phyloP scores from a whole-genome alignment of 176 grass and related monocot species.

The Aegilops umbellulata region DNA sequence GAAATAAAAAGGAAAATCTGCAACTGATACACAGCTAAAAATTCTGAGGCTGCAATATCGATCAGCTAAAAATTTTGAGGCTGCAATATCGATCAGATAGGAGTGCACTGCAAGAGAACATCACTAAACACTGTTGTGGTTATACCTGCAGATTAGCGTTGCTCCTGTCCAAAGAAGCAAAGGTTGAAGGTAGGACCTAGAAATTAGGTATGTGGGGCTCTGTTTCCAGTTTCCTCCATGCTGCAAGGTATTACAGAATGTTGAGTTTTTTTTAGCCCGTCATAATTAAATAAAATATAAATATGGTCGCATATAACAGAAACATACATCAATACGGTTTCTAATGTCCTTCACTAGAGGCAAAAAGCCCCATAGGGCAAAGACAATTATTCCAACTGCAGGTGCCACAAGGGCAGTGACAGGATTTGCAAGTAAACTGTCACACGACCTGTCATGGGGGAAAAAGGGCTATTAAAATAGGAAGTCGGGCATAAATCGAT shows the following conservation, averaged over 20 bases:
- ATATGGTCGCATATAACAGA: slow-evolving; percentile 13
- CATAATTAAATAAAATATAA: neutral
- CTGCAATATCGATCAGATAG: slow-evolving; percentile 9
- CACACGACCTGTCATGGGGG: slow-evolving; percentile 59
- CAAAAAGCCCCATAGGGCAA: slow-evolving; percentile 80
- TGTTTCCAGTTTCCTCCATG: slow-evolving; percentile 89
- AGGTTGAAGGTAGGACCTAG: slow-evolving; percentile 84
- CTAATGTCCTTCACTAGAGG: slow-evolving; percentile 73
- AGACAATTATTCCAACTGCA: slow-evolving; percentile 81
- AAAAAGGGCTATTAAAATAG: slow-evolving; percentile 11
- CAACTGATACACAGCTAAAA: neutral
- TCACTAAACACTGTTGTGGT: neutral
- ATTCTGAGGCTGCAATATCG: neutral
- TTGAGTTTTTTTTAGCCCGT: slow-evolving; percentile 22
- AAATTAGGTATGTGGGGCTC: slow-evolving; percentile 82
- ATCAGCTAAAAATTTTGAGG: neutral
- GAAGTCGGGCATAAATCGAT: neutral
- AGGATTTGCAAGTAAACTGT: slow-evolving; percentile 57
- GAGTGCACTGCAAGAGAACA: neutral
- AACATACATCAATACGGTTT: slow-evolving; percentile 77
- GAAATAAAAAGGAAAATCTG: no score
- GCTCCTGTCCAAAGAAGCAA: slow-evolving; percentile 92
- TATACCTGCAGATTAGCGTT: slow-evolving; percentile 84
- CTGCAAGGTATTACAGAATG: slow-evolving; percentile 49
- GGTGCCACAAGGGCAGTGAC: slow-evolving; percentile 64